These are phyloP conservation scores for Monosporascus sp. DNA, from an alignment of 2,329 filamentous ascomycete genomes.

Conservation along the genomic window DNA sequence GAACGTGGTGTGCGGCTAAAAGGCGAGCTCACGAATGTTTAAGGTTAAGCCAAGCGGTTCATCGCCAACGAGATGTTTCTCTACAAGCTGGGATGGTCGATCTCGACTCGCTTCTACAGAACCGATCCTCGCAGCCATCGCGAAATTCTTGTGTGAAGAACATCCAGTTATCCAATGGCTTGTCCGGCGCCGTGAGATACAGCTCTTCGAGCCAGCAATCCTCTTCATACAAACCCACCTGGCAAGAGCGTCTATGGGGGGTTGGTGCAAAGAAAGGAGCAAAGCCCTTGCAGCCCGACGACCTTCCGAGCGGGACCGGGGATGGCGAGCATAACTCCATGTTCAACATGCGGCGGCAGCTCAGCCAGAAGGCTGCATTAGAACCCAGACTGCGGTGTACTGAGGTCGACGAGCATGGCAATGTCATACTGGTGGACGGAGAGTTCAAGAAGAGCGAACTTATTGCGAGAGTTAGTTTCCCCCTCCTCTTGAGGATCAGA, in stretches of 20 bases:
- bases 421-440: constrained; percentile 86
- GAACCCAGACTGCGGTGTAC: constrained; percentile 88
- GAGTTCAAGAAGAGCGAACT: constrained; percentile 98
- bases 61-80: constrained; percentile 1
- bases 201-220: constrained; percentile 21
- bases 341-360: constrained; percentile 64
- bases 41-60: background rate
- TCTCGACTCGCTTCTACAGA: constrained; percentile 15
- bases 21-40: constrained; percentile 18
- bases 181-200: constrained; percentile 19
- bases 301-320: constrained; percentile 54
- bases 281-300: constrained; percentile 47
- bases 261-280: constrained; percentile 29
- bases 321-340: constrained; percentile 55
- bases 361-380: constrained; percentile 71
- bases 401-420: constrained; percentile 87
- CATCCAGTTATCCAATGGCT: constrained; percentile 6
- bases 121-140: constrained; percentile 5
- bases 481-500: background rate
- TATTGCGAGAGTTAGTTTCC: constrained; percentile 73
- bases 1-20: constrained; percentile 17
- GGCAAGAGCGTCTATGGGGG: constrained; percentile 47
- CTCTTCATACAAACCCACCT: constrained; percentile 28
- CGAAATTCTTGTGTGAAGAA: constrained; percentile 4
- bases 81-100: constrained; percentile 20